phyloP scores from a whole-genome alignment of 208 protist species.

The Leishmania gerbilli region DNA sequence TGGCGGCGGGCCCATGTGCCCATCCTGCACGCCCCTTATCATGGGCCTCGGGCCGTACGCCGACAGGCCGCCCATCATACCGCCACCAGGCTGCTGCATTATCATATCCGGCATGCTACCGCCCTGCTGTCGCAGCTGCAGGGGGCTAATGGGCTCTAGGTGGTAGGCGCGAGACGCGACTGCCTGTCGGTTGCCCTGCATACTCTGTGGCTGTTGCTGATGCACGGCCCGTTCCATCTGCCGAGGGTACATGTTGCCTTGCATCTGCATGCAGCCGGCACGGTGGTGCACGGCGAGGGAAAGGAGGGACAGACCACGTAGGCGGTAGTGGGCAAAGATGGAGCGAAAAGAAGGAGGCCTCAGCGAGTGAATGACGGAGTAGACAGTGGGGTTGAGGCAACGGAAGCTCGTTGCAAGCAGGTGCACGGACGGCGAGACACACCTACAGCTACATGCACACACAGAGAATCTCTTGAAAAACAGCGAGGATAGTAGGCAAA shows the following conservation, averaged over 20 bases:
- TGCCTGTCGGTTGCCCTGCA: constrained; percentile 5
- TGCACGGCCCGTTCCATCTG: constrained; percentile 31
- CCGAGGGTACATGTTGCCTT: constrained; percentile 16
- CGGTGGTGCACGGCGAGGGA: background rate
- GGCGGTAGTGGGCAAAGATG: background rate
- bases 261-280: constrained; percentile 19
- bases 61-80: constrained; percentile 15
- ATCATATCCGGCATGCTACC: constrained; percentile 20
- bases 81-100: background rate
- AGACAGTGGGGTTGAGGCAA: background rate
- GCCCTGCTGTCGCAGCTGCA: constrained; percentile 4
- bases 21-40: constrained; percentile 13
- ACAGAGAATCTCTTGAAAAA: background rate
- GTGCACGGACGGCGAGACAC: background rate
- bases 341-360: background rate
- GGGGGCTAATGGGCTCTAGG: constrained; percentile 33
- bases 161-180: constrained; percentile 29
- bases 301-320: background rate
- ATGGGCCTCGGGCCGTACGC: constrained; percentile 6
- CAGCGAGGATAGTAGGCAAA: background rate
- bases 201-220: constrained; percentile 18
- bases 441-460: background rate
- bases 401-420: background rate
- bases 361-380: background rate
- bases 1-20: background rate